A percentile compares a stretch with the other conserved stretches of the same genome.
Evolutionary conservation across 2,329 filamentous ascomycete species (phyloP).

Genomic region (Penicillium sp.): DNA sequence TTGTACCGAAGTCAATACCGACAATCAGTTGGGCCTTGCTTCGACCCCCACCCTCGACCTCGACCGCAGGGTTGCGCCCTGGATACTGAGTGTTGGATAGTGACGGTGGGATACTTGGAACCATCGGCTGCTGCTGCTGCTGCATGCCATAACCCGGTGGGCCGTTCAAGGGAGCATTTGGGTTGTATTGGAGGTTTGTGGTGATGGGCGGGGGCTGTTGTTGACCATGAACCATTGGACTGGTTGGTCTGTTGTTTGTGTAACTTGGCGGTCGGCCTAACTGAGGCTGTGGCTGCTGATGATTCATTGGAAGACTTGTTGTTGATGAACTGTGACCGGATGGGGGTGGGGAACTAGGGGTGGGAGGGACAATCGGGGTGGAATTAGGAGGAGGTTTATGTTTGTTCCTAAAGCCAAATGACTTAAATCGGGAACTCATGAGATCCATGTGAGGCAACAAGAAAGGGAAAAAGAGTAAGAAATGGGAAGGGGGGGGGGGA

Average conservation of each 20-base stretch:
- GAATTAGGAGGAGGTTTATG: slow-evolving; percentile 31
- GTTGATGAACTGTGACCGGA: slow-evolving; percentile 47
- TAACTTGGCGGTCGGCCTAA: slow-evolving; percentile 65
- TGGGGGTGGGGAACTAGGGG: slow-evolving; percentile 40
- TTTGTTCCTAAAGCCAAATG: slow-evolving; percentile 48
- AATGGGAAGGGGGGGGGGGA: slow-evolving; percentile 11
- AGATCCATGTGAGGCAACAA: slow-evolving; percentile 44
- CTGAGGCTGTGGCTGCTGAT: slow-evolving; percentile 32
- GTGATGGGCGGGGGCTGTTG: slow-evolving; percentile 56
- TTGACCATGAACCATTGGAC: slow-evolving; percentile 52
- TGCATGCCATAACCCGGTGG: slow-evolving; percentile 50
- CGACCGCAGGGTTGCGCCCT: slow-evolving; percentile 46
- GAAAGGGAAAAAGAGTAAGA: slow-evolving; percentile 5
- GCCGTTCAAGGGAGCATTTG: slow-evolving; percentile 36
- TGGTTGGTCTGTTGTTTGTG: slow-evolving; percentile 54
- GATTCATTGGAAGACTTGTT: slow-evolving; percentile 57
- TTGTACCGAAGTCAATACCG: slow-evolving; percentile 98
- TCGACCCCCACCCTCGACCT: slow-evolving; percentile 83
- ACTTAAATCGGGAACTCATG: slow-evolving; percentile 55
- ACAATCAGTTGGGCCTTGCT: slow-evolving; percentile 98
- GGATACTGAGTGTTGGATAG: slow-evolving; percentile 32
- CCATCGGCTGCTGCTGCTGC: slow-evolving; percentile 35
- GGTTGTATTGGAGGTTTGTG: slow-evolving; percentile 53
- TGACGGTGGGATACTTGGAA: slow-evolving; percentile 29
- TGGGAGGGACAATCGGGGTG: slow-evolving; percentile 34